Evolutionary conservation across 2,329 filamentous ascomycete genomes (phyloP).

Genomic region (Dactylellina sp.): DNA sequence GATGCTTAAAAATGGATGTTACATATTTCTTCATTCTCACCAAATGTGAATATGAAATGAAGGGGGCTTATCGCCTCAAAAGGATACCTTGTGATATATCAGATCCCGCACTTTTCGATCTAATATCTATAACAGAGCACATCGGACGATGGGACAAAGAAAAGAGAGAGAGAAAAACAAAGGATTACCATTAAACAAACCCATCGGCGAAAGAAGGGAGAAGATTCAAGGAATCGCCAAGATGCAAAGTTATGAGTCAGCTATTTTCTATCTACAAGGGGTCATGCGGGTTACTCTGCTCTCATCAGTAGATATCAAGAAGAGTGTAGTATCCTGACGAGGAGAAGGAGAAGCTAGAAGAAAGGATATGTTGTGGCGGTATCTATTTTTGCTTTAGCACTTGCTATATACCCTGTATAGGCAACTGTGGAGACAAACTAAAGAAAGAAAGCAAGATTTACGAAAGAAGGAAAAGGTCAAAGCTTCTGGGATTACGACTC

Average conservation of each 20-base stretch:
- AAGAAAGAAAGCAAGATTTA: neutral
- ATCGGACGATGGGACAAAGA: constrained; percentile 10
- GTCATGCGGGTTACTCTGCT: constrained; percentile 31
- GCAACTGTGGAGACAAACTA: neutral
- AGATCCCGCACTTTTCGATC: neutral
- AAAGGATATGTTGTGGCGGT: neutral
- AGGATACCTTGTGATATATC: constrained; percentile 8
- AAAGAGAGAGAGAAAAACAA: too few relatives aligned
- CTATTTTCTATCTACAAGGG: neutral
- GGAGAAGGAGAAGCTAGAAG: neutral
- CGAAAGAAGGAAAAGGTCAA: neutral
- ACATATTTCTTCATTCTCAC: too few relatives aligned
- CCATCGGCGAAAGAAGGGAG: neutral
- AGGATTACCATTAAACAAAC: neutral
- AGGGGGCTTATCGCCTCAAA: too few relatives aligned
- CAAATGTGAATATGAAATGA: too few relatives aligned
- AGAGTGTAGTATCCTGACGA: neutral
- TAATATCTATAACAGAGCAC: constrained; percentile 1
- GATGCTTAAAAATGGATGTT: too few relatives aligned
- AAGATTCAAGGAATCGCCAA: constrained; percentile 7
- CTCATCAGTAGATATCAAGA: constrained; percentile 11
- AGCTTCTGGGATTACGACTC: constrained; percentile 22
- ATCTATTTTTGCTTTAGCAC: constrained; percentile 13
- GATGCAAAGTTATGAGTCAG: constrained; percentile 16
- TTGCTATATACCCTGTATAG: neutral